phyloP scores from a whole-genome alignment of 1,284 basidiomycete species.

The Leccinum cinnamomeum region DNA sequence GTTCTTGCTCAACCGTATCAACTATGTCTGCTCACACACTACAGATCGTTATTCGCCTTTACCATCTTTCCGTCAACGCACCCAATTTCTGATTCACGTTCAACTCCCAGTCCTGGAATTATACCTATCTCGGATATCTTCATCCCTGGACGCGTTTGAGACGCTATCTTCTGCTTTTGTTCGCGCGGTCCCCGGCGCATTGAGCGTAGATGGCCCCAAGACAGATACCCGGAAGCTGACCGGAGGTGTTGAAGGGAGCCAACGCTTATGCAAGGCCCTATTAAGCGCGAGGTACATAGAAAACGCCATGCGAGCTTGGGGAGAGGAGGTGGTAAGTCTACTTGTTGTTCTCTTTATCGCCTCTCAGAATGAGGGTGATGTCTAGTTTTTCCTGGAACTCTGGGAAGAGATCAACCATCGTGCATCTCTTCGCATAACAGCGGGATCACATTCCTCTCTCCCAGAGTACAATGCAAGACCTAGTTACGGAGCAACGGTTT shows the following conservation, averaged over 20 bases:
- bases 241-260: conserved; percentile 76
- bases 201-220: conserved; percentile 56
- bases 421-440: conserved; percentile 52
- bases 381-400: conserved; percentile 86
- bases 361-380: background rate
- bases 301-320: conserved; percentile 72
- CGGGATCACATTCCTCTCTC: conserved; percentile 48
- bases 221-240: conserved; percentile 65
- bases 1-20: conserved; percentile 18
- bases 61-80: conserved; percentile 74
- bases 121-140: conserved; percentile 77
- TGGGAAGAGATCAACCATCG: conserved; percentile 74
- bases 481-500: conserved; percentile 22
- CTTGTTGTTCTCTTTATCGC: background rate
- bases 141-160: conserved; percentile 92
- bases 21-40: conserved; percentile 3
- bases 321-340: conserved; percentile 75
- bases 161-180: conserved; percentile 84
- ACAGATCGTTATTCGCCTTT: conserved; percentile 88
- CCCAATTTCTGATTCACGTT: conserved; percentile 80
- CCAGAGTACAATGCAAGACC: conserved; percentile 40
- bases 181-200: conserved; percentile 87
- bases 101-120: conserved; percentile 83
- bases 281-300: conserved; percentile 75
- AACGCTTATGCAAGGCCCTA: conserved; percentile 79